Conservation (phyloP, 1,284 basidiomycete species). For the Ceratobasidium theobromae region DNA sequence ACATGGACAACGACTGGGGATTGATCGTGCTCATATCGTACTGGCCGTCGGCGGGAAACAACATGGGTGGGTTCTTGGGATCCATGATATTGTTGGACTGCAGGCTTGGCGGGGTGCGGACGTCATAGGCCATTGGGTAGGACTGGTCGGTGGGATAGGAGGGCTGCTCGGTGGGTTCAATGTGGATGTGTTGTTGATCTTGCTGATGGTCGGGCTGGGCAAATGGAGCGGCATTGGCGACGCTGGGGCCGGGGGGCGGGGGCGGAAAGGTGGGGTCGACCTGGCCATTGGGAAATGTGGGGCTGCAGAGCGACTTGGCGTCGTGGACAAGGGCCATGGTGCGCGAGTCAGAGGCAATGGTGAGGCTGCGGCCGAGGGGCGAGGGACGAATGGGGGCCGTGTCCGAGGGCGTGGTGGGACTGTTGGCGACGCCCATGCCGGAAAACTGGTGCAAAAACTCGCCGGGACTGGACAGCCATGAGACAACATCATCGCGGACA, state of each 20-base stretch:
- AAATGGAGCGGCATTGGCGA: too few relatives aligned
- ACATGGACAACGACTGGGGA: too few relatives aligned
- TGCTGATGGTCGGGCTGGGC: too few relatives aligned
- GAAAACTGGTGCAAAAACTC: slow-evolving; percentile 29
- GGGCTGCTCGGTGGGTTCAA: too few relatives aligned
- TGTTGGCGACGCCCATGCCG: slow-evolving; percentile 12
- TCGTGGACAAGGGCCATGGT: slow-evolving; percentile 2
- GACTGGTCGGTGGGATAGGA: too few relatives aligned
- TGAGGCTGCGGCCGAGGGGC: slow-evolving; percentile 9
- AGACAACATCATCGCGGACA: not conserved
- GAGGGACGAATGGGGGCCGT: slow-evolving; percentile 13
- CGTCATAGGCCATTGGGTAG: too few relatives aligned
- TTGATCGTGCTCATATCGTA: slow-evolving; percentile 6
- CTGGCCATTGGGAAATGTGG: slow-evolving; percentile 25
- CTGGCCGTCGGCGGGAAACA: not conserved
- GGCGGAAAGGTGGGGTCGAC: slow-evolving; percentile 24
- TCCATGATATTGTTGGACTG: too few relatives aligned
- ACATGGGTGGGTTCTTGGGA: too few relatives aligned
- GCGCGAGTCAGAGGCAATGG: slow-evolving; percentile 15
- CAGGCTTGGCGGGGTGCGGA: too few relatives aligned
- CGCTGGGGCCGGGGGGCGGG: slow-evolving; percentile 2
- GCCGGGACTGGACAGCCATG: slow-evolving; percentile 5
- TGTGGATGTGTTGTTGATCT: too few relatives aligned
- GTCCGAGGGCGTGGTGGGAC: not conserved
- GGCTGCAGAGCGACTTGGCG: slow-evolving; percentile 10